These are phyloP conservation scores for Geotrichum histeridarum DNA, from an alignment of 1,139 yeast species.

Conservation along the genomic window DNA sequence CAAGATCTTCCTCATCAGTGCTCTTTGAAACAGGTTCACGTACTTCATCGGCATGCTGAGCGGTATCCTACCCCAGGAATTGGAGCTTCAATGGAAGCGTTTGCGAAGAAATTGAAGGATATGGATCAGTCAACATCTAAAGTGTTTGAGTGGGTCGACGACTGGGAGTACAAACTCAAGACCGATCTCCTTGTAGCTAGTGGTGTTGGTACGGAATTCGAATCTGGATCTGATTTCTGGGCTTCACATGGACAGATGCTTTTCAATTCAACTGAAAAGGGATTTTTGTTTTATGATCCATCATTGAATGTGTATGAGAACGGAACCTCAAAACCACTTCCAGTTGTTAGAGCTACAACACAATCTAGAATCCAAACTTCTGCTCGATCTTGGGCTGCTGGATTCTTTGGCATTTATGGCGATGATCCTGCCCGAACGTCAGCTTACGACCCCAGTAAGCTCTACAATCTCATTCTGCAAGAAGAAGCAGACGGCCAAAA, in stretches of 20 bases:
- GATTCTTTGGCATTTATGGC: slow-evolving; percentile 41
- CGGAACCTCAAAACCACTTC: slow-evolving; percentile 36
- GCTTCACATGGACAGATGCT: slow-evolving; percentile 40
- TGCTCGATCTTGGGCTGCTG: slow-evolving; percentile 45
- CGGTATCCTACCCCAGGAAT: slow-evolving; percentile 39
- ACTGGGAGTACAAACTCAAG: slow-evolving; percentile 38
- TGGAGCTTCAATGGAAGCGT: slow-evolving; percentile 25
- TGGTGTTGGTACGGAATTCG: slow-evolving; percentile 41
- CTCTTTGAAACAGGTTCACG: slow-evolving; percentile 38
- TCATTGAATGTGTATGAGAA: slow-evolving; percentile 32
- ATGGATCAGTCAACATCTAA: slow-evolving; percentile 7
- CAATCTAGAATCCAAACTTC: slow-evolving; percentile 41
- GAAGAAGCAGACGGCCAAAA: slow-evolving; percentile 37
- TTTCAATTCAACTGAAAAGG: slow-evolving; percentile 33
- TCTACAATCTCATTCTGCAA: slow-evolving; percentile 36
- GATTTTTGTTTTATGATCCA: slow-evolving; percentile 26
- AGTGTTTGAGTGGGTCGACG: slow-evolving; percentile 32
- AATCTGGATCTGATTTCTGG: slow-evolving; percentile 40
- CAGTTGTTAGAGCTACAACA: slow-evolving; percentile 39
- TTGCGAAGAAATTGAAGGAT: slow-evolving; percentile 32
- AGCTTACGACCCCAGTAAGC: slow-evolving; percentile 15
- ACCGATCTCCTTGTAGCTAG: slow-evolving; percentile 37
- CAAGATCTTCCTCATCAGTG: slow-evolving; percentile 33
- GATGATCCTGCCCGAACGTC: slow-evolving; percentile 26
- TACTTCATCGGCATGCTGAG: slow-evolving; percentile 43